Evolutionary conservation across 2,329 filamentous ascomycete genomes (phyloP).

Genomic region (Phoma sp.): DNA sequence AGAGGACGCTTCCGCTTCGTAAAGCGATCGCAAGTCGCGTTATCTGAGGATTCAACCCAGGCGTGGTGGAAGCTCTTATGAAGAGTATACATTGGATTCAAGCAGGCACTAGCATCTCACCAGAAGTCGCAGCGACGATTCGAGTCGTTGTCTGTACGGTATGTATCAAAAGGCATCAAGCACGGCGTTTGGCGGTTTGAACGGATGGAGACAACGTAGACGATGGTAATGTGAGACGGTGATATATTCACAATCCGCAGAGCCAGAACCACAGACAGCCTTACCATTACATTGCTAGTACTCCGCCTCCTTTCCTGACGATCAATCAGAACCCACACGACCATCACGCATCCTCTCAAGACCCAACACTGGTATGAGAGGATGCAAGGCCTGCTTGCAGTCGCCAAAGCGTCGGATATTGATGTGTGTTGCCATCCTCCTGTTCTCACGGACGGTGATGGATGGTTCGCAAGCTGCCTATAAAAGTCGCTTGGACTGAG

Average conservation of each 20-base stretch:
- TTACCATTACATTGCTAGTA: too few species aligned
- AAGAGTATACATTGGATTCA: too few species aligned
- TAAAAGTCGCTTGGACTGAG: constrained; percentile 45
- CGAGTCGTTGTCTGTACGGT: too few species aligned
- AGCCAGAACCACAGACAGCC: too few species aligned
- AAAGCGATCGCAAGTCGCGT: too few species aligned
- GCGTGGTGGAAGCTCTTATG: too few species aligned
- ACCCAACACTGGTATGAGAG: constrained; percentile 31
- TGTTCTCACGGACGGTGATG: constrained; percentile 22
- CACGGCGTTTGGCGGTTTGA: not conserved
- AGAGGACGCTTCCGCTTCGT: not conserved
- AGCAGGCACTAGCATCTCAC: too few species aligned
- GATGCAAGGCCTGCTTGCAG: constrained; percentile 23
- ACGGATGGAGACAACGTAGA: not conserved
- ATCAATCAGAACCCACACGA: constrained; percentile 9
- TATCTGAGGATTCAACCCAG: too few species aligned
- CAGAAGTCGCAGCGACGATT: too few species aligned
- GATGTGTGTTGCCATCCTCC: constrained; percentile 28
- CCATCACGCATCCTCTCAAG: constrained; percentile 23
- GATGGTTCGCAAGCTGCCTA: constrained; percentile 30
- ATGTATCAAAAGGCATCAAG: not conserved
- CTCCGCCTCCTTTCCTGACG: too few species aligned
- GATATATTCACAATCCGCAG: too few species aligned
- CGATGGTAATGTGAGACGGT: too few species aligned
- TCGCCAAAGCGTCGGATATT: constrained; percentile 32